These are phyloP conservation scores for Kwoniella sp. DNA, from an alignment of 768 basidiomycete genomes.

Conservation along the genomic window DNA sequence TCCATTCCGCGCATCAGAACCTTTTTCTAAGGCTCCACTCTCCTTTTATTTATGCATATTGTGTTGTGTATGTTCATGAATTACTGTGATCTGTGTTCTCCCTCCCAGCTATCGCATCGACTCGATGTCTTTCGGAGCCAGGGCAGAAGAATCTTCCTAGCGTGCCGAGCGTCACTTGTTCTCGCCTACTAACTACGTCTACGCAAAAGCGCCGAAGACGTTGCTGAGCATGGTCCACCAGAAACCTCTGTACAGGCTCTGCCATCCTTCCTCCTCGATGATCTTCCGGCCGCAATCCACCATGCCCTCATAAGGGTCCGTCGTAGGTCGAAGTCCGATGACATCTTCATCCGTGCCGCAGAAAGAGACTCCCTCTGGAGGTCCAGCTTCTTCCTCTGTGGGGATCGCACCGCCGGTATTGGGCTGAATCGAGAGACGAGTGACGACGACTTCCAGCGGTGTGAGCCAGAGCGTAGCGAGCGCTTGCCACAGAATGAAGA, in stretches of 20 bases:
- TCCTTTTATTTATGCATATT: no score
- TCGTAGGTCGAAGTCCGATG: slow-evolving; percentile 54
- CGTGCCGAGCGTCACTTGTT: no score
- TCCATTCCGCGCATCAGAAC: no score
- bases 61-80: no score
- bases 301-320: slow-evolving; percentile 52
- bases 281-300: slow-evolving; percentile 54
- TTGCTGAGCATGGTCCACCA: slow-evolving; percentile 54
- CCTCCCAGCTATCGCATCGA: no score
- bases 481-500: slow-evolving; percentile 53
- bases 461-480: slow-evolving; percentile 51
- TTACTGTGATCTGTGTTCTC: no score
- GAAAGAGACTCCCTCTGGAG: slow-evolving; percentile 49
- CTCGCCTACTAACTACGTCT: no score
- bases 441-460: slow-evolving; percentile 53
- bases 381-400: slow-evolving; percentile 25
- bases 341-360: slow-evolving; percentile 55
- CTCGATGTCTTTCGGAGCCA: no score
- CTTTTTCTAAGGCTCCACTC: no score
- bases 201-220: slow-evolving; percentile 38
- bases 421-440: slow-evolving; percentile 51
- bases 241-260: slow-evolving; percentile 53
- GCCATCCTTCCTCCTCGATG: slow-evolving; percentile 52
- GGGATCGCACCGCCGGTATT: slow-evolving; percentile 37
- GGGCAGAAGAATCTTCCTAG: no score